Conservation (phyloP, 345 rosid genomes). For the Carallia pectinifolia region DNA sequence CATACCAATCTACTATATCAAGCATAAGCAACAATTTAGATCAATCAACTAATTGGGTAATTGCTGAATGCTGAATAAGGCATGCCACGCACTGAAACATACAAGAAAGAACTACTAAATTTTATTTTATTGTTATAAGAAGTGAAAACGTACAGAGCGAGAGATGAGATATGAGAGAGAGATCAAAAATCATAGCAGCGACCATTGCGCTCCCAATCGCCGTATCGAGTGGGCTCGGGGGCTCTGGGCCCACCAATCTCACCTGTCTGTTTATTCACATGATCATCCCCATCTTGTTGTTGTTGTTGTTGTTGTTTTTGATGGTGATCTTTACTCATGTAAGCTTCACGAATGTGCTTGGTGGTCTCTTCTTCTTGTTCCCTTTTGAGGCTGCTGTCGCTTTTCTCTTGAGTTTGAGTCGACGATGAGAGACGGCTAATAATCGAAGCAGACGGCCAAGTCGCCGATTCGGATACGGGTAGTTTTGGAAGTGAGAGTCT, state of each 20-base stretch:
- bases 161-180: neutral
- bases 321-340: neutral
- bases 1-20: too few relatives aligned
- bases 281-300: conserved; percentile 38
- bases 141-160: too few relatives aligned
- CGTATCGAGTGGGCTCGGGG: conserved; percentile 87
- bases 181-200: conserved; percentile 81
- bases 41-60: too few relatives aligned
- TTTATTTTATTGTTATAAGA: too few relatives aligned
- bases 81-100: too few relatives aligned
- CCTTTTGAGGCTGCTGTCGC: neutral
- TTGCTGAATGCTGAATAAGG: too few relatives aligned
- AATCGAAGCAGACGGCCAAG: conserved; percentile 8
- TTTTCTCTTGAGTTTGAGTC: neutral
- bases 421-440: conserved; percentile 17
- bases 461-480: conserved; percentile 7
- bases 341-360: too few relatives aligned
- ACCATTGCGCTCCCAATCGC: conserved; percentile 90
- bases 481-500: conserved; percentile 13
- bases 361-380: neutral
- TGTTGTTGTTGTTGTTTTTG: conserved; percentile 11
- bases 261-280: conserved; percentile 65
- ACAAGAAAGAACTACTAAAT: too few relatives aligned
- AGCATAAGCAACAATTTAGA: too few relatives aligned
- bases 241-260: conserved; percentile 86